Conservation (phyloP, 352 stramenopile species). For the Pythium dissotocum region DNA sequence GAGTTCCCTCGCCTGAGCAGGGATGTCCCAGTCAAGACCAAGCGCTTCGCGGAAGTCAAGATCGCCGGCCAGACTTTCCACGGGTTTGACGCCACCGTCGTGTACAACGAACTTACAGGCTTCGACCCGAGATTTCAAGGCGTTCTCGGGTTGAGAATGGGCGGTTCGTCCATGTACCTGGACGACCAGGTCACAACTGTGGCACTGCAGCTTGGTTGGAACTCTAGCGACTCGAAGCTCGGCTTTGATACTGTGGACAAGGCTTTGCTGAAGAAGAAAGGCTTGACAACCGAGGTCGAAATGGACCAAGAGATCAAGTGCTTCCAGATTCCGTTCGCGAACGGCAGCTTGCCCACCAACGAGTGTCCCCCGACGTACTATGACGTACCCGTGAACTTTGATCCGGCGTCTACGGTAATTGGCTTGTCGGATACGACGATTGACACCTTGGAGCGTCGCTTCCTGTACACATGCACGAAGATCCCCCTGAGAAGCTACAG, state of each 20-base stretch:
- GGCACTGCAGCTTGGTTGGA: background rate
- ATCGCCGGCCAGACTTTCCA: background rate
- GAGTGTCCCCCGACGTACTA: background rate
- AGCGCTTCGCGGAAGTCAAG: background rate
- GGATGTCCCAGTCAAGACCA: background rate
- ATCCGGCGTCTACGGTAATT: background rate
- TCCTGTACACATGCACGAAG: background rate
- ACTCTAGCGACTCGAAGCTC: background rate
- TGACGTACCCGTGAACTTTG: background rate
- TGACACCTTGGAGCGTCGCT: background rate
- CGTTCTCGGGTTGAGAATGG: background rate
- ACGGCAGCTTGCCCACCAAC: background rate
- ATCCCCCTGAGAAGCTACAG: background rate
- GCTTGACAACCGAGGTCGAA: background rate
- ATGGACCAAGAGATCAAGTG: background rate
- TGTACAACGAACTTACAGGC: background rate
- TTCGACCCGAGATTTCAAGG: background rate
- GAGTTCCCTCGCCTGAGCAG: background rate
- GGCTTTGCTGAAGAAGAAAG: background rate
- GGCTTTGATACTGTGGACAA: background rate
- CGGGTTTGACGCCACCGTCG: slow-evolving; percentile 1
- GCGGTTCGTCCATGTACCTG: background rate
- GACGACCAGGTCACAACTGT: background rate
- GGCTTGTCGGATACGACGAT: background rate
- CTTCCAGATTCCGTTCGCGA: background rate